phyloP scores from a whole-genome alignment of 225 moss, liverwort and hornwort genomes.

The Asterella californica region DNA sequence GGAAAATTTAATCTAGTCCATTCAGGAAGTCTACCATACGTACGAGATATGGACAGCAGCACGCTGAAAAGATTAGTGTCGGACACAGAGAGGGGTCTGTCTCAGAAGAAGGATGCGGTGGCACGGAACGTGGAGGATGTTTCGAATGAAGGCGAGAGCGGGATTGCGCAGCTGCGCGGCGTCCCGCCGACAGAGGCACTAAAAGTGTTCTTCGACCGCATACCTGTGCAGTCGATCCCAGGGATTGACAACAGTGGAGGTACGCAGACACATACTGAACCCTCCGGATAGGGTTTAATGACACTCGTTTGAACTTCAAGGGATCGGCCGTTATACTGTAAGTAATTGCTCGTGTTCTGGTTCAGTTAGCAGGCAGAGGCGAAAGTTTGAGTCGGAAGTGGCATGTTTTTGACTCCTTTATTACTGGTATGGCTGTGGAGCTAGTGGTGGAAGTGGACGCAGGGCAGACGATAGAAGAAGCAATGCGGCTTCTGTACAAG shows the following conservation, averaged over 20 bases:
- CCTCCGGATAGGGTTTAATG: not conserved
- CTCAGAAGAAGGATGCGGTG: slow-evolving; percentile 24
- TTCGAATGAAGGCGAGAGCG: slow-evolving; percentile 1
- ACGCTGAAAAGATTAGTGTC: slow-evolving; percentile 20
- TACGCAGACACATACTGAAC: not conserved
- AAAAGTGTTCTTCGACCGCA: slow-evolving; percentile 30
- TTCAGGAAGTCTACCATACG: not conserved
- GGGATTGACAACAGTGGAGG: slow-evolving; percentile 28
- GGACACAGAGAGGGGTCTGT: slow-evolving; percentile 23
- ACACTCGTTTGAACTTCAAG: not conserved
- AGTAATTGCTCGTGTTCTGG: not conserved
- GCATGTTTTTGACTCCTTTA: not conserved
- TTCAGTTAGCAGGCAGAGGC: not conserved
- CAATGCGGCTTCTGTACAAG: slow-evolving; percentile 21
- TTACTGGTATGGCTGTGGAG: not conserved
- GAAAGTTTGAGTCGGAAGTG: not conserved
- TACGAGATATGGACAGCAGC: slow-evolving; percentile 3
- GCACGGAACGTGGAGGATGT: slow-evolving; percentile 17
- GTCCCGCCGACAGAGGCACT: slow-evolving; percentile 28
- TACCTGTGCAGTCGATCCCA: slow-evolving; percentile 24
- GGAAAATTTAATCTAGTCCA: not conserved
- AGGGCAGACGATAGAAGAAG: slow-evolving; percentile 25
- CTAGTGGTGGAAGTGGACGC: slow-evolving; percentile 26
- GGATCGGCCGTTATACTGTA: not conserved
- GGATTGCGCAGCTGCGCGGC: slow-evolving; percentile 1